Conservation (phyloP, 2,329 filamentous ascomycete genomes). For the Xenoacremonium recifei region DNA sequence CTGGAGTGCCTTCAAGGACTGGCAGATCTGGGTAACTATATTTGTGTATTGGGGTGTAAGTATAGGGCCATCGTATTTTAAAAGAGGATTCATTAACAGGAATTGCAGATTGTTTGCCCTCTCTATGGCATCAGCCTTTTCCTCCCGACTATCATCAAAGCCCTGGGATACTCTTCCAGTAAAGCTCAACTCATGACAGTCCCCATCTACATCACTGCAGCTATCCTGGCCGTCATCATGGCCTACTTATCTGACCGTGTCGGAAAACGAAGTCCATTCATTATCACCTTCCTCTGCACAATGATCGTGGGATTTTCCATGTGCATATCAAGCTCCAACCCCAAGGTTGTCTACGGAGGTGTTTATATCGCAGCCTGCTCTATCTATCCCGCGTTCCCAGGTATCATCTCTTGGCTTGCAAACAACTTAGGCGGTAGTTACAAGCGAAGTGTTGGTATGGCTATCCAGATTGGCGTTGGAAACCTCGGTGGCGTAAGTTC, state of each 20-base stretch:
- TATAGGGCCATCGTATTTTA: constrained; percentile 3
- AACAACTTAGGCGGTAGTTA: constrained; percentile 70
- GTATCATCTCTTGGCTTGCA: constrained; percentile 74
- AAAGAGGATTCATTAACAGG: constrained; percentile 1
- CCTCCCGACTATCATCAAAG: constrained; percentile 63
- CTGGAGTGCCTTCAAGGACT: constrained; percentile 70
- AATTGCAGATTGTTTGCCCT: constrained; percentile 47
- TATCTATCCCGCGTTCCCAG: constrained; percentile 77
- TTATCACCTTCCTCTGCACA: constrained; percentile 50
- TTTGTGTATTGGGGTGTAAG: constrained; percentile 64
- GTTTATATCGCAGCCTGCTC: constrained; percentile 75
- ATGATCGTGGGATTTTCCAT: constrained; percentile 59
- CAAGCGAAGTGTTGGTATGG: constrained; percentile 67
- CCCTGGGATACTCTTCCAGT: constrained; percentile 56
- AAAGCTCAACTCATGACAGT: constrained; percentile 66
- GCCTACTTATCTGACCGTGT: constrained; percentile 56
- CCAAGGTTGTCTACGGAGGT: constrained; percentile 67
- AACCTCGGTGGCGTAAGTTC: constrained; percentile 52
- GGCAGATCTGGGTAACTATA: constrained; percentile 69
- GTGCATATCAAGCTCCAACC: constrained; percentile 57
- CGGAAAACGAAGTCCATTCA: constrained; percentile 54
- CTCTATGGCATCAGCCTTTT: constrained; percentile 58
- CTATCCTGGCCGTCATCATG: constrained; percentile 52
- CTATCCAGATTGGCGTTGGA: constrained; percentile 60
- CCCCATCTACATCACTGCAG: constrained; percentile 59